phyloP scores from a whole-genome alignment of 2,329 filamentous ascomycete genomes.

The Aspergillus sp. region DNA sequence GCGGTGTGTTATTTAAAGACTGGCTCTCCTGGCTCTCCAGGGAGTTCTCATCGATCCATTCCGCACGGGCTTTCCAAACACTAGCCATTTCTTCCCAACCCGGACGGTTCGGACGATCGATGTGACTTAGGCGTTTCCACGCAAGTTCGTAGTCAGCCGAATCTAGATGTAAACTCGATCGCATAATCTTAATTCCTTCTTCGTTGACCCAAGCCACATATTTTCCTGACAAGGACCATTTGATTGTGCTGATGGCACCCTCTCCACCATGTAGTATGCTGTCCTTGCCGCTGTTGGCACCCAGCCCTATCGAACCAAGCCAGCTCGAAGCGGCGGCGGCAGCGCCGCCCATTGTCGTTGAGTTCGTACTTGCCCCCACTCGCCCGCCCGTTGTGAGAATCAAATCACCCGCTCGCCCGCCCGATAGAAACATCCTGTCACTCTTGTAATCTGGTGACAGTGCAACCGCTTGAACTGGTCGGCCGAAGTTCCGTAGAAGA shows the following conservation, averaged over 20 bases:
- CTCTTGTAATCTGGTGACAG: slow-evolving; percentile 92
- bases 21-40: slow-evolving; percentile 67
- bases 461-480: slow-evolving; percentile 86
- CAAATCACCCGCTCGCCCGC: slow-evolving; percentile 80
- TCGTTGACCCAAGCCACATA: slow-evolving; percentile 96
- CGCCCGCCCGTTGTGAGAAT: slow-evolving; percentile 81
- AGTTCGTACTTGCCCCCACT: slow-evolving; percentile 71
- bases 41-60: slow-evolving; percentile 85
- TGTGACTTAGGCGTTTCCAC: slow-evolving; percentile 92
- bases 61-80: slow-evolving; percentile 85
- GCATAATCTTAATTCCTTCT: slow-evolving; percentile 96
- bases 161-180: slow-evolving; percentile 77
- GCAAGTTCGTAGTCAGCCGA: slow-evolving; percentile 71
- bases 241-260: slow-evolving; percentile 83
- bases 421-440: slow-evolving; percentile 84
- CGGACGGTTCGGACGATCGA: slow-evolving; percentile 78
- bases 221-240: slow-evolving; percentile 89
- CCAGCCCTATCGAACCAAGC: slow-evolving; percentile 82
- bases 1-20: slow-evolving; percentile 20
- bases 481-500: slow-evolving; percentile 83
- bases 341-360: slow-evolving; percentile 71
- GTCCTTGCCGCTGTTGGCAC: slow-evolving; percentile 74
- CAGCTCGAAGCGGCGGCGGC: slow-evolving; percentile 82
- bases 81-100: slow-evolving; percentile 95
- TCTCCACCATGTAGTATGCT: slow-evolving; percentile 86